phyloP scores from a whole-genome alignment of 352 stramenopile species.

The Detonula confervacea region DNA sequence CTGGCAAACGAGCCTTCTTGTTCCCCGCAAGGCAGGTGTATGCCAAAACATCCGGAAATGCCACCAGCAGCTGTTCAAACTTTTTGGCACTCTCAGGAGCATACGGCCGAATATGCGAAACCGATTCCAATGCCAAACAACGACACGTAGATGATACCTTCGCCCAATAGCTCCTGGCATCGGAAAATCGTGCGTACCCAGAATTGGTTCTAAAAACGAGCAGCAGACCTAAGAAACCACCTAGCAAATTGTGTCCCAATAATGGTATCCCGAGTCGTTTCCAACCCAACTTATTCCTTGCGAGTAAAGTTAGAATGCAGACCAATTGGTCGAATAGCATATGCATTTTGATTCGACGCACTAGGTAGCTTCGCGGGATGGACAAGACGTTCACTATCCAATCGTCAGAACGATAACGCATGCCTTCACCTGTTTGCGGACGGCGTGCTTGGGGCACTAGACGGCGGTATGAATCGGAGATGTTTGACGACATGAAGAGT shows the following conservation, averaged over 20 bases:
- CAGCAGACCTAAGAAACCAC: conserved; percentile 26
- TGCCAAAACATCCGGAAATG: conserved; percentile 50
- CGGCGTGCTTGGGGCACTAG: conserved; percentile 27
- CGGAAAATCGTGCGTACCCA: conserved; percentile 21
- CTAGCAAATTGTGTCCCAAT: conserved; percentile 44
- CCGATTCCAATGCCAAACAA: conserved; percentile 30
- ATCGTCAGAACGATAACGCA: conserved; percentile 49
- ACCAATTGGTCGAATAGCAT: conserved; percentile 30
- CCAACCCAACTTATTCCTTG: neutral
- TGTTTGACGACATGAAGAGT: too few species aligned
- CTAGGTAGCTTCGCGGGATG: conserved; percentile 26
- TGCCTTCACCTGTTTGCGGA: conserved; percentile 26
- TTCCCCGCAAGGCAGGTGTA: conserved; percentile 38
- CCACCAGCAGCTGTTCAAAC: conserved; percentile 39
- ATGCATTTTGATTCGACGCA: conserved; percentile 38
- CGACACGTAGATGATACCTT: conserved; percentile 37
- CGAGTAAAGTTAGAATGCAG: conserved; percentile 10
- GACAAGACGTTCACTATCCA: conserved; percentile 38
- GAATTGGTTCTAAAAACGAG: conserved; percentile 51
- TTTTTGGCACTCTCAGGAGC: conserved; percentile 21
- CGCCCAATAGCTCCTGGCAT: neutral
- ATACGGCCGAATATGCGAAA: conserved; percentile 26
- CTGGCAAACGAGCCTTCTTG: conserved; percentile 25
- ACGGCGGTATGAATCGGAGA: too few species aligned
- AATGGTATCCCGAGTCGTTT: conserved; percentile 31